Evolutionary conservation across 176 grass and related monocot species (phyloP), one percentile per base, ranked within the genome.

Genomic region (Aegilops bicornis): DNA sequence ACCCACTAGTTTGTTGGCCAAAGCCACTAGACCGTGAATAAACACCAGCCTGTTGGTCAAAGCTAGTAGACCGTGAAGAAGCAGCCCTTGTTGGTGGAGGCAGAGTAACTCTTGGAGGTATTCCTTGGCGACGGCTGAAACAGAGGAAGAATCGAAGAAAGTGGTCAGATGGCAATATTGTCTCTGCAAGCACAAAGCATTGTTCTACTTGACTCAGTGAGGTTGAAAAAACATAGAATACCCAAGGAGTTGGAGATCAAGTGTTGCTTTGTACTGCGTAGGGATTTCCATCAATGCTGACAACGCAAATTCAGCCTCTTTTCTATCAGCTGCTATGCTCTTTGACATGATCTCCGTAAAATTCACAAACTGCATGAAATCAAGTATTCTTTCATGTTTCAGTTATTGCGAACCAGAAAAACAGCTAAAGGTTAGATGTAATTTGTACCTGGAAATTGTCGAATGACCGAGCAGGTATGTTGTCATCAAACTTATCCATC

Each of bases 401-500:
- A 42, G 17, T 69, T 47, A 69, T 56, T 68, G 8, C 5, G 10
- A 78, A 59, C 14, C 31, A 86, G 13, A 77, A 72, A 45, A 66
- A 40, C 11, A 66, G 17, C 16, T 77, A 47, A 70, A 39, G 11
- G 72, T 71, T 78, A 32, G 11, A 88, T 70, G 31, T 50, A 78
- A 74, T 58, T 13, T 67, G 58, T 58, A 86, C 97, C 92, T 98
- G 97, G 83, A 98, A 98, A 82, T 98, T 98, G 85, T 98, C 97
- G 76, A 98, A 98, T 77, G 97, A 88, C 32, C 97, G 97, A 61
- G 90, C 79, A 48, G 97, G 97, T 88, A 98, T 98, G 70, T 98
- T 98, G 67, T 98, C 97, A 39, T 98, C 97, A 87, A 98, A 98
- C 80, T 96, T 85, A 67, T 77, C 94, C 97, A 98, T 98, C 94